Evolutionary conservation across 75 land plant species (phyloP).

Genomic region (Selaginella moellendorffii): DNA sequence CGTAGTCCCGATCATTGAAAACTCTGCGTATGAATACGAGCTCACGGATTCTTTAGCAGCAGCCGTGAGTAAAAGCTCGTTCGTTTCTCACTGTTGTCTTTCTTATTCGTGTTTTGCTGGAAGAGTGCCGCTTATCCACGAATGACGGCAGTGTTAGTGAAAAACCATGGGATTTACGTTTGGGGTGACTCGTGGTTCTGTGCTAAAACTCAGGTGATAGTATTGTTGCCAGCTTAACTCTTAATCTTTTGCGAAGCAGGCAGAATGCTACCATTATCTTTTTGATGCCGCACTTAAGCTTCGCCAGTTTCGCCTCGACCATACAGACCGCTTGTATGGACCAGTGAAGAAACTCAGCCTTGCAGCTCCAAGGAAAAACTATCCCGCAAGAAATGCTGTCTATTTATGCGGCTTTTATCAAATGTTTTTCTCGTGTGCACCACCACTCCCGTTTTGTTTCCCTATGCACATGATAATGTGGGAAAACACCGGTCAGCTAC

Average conservation of each 20-base stretch:
- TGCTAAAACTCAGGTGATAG: conserved; percentile 90
- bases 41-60: conserved; percentile 82
- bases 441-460: conserved; percentile 82
- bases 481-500: conserved; percentile 55
- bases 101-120: neutral
- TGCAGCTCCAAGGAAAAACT: neutral
- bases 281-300: conserved; percentile 94
- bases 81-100: too few species aligned
- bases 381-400: neutral
- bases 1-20: conserved; percentile 93
- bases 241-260: conserved; percentile 36
- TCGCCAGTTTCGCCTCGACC: conserved; percentile 72
- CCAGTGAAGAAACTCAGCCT: conserved; percentile 10
- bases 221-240: too few species aligned
- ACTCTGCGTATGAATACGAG: conserved; percentile 86
- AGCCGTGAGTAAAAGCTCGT: conserved; percentile 85
- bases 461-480: conserved; percentile 82
- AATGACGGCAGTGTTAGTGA: conserved; percentile 90
- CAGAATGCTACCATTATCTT: conserved; percentile 97
- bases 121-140: conserved; percentile 95
- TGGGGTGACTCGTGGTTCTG: conserved; percentile 99
- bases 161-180: conserved; percentile 95
- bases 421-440: conserved; percentile 35
- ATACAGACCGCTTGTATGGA: conserved; percentile 78
- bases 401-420: conserved; percentile 7